Percentiles rank a stretch among this genome's conserved stretches.
These are phyloP conservation scores for Fusarium oxysporum DNA, from an alignment of 2,329 filamentous ascomycete genomes.

Conservation along the genomic window DNA sequence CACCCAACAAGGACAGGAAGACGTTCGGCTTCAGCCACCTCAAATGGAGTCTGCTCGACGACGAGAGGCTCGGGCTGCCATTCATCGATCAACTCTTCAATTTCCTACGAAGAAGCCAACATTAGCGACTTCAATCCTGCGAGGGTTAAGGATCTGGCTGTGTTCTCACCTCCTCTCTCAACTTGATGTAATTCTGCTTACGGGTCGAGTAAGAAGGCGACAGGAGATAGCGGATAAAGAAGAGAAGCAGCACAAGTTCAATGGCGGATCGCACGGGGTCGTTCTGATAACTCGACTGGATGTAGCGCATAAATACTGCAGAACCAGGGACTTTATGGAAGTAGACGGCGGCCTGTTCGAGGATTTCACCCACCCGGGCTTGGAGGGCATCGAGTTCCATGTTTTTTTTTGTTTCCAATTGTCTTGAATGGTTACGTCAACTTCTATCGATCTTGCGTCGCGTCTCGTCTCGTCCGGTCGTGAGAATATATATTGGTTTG, in stretches of 20 bases:
- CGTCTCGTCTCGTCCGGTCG: not conserved
- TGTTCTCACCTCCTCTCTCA: conserved; percentile 76
- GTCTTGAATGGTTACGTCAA: not conserved
- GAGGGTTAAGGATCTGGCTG: not conserved
- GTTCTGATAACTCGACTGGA: conserved; percentile 97
- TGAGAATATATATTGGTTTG: not conserved
- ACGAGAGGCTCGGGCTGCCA: conserved; percentile 97
- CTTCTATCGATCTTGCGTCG: not conserved
- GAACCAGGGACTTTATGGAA: conserved; percentile 96
- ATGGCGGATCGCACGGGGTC: conserved; percentile 94
- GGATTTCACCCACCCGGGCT: conserved; percentile 60
- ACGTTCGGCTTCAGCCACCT: conserved; percentile 86
- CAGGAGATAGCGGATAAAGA: conserved; percentile 93
- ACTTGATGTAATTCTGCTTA: conserved; percentile 87
- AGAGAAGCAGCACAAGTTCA: conserved; percentile 92
- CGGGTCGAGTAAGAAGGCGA: conserved; percentile 92
- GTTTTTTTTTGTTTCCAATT: not conserved
- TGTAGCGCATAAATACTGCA: conserved; percentile 92
- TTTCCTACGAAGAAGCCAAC: conserved; percentile 69
- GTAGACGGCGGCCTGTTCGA: conserved; percentile 66
- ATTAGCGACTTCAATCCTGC: conserved; percentile 7
- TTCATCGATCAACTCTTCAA: conserved; percentile 95
- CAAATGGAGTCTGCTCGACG: conserved; percentile 75
- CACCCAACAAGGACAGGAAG: conserved; percentile 90
- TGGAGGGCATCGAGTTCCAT: conserved; percentile 76